Evolutionary conservation across 331 rosid genomes (phyloP), one percentile per base, ranked within the genome.

Genomic region (Cydonia oblonga): DNA sequence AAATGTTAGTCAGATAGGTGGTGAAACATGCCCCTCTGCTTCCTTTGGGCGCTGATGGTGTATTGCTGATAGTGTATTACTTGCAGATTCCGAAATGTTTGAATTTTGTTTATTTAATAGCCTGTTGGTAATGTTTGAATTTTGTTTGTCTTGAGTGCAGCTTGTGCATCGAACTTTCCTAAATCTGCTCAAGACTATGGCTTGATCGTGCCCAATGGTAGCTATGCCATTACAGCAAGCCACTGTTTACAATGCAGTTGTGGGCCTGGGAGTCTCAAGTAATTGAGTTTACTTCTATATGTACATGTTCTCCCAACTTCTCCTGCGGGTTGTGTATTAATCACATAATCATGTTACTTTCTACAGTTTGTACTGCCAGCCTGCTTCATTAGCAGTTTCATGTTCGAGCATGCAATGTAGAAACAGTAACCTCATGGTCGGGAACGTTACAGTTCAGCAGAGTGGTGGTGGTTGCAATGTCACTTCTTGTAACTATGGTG

Each of bases 331-430:
- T 64, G 54, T 28, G 74, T 69, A 28, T 67, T 66, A 68, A 71
- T 67, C 12, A 57, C 75, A 49, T 22, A 35, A 15, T 75, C 66
- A 3, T 57, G 30, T 33, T 22, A 56, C 15, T 56, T 33, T 65
- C 22, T 61, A 52, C 91, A 95, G 99, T 66, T 80, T 95, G 92
- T 89, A 91, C 75, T 95, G 99, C 84, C 90, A 85, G 96, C 97
- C 99, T 18, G 96, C 99, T 69, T 88, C 99, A 38, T 68, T 95
- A 56, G 93, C 97, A 5, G 99, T 87, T 83, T 91, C 97, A 44
- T 95, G 99, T 86, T 89, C 99, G 20, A 95, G 97, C 86, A 95
- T 91, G 99, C 97, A 95, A 78, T 95, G 99, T 64, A 87, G 69
- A 76, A 82, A 63, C 75, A 95, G 96, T 84, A 89, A 89, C 69